phyloP scores from a whole-genome alignment of 805 yeast species.

The Monosporozyma aquatica region DNA sequence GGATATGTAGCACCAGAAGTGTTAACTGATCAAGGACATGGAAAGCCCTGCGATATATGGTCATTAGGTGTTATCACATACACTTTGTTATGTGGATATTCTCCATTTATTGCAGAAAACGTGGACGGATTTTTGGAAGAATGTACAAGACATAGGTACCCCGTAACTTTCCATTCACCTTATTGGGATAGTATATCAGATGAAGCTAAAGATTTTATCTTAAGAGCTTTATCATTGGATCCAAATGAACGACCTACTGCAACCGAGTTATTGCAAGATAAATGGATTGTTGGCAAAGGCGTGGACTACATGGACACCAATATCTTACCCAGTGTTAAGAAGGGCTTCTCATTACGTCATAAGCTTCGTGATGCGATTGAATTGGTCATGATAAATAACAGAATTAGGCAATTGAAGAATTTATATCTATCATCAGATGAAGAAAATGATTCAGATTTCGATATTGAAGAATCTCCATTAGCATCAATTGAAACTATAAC shows the following conservation, averaged over 20 bases:
- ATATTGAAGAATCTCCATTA: constrained; percentile 21
- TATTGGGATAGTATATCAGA: constrained; percentile 78
- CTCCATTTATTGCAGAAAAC: constrained; percentile 82
- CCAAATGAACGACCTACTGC: constrained; percentile 67
- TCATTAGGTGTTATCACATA: constrained; percentile 88
- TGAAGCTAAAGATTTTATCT: constrained; percentile 73
- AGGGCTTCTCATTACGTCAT: constrained; percentile 73
- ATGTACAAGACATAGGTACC: constrained; percentile 55
- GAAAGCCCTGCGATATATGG: constrained; percentile 95
- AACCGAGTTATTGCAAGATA: constrained; percentile 50
- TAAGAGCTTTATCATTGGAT: constrained; percentile 57
- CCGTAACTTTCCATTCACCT: constrained; percentile 76
- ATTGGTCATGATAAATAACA: constrained; percentile 70
- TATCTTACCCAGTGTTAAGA: constrained; percentile 70
- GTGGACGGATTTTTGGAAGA: constrained; percentile 75
- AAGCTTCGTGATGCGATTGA: constrained; percentile 83
- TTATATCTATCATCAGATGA: constrained; percentile 40
- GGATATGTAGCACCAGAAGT: constrained; percentile 98
- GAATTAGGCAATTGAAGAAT: constrained; percentile 60
- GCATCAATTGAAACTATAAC: constrained; percentile 17
- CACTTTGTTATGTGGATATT: constrained; percentile 82
- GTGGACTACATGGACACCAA: constrained; percentile 42
- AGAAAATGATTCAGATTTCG: constrained; percentile 35
- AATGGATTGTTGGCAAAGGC: constrained; percentile 59
- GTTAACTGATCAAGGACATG: constrained; percentile 72